Conservation (phyloP, 2,329 filamentous ascomycete species). For the Botrytis tulipae region DNA sequence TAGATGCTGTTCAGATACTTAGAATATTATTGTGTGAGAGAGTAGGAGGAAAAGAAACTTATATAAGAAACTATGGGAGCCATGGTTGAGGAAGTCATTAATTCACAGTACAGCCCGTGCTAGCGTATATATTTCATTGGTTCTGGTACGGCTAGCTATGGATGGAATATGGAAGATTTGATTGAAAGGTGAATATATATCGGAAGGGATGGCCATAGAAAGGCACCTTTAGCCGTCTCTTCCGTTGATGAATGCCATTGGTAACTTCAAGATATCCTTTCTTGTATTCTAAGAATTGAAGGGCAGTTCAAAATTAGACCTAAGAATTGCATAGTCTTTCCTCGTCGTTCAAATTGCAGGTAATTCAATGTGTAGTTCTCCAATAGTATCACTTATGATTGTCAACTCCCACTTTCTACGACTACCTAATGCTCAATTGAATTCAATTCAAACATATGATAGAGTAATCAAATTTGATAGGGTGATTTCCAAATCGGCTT, state of each 20-base stretch:
- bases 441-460: not conserved
- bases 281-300: not conserved
- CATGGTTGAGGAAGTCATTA: not conserved
- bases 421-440: not conserved
- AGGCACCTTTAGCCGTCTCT: not conserved
- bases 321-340: accelerated
- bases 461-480: too few relatives aligned
- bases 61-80: too few relatives aligned
- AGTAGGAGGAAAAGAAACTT: too few relatives aligned
- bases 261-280: not conserved
- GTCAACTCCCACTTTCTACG: accelerated
- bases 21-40: not conserved
- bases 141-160: not conserved
- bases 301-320: not conserved
- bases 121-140: not conserved
- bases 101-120: not conserved
- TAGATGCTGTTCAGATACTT: not conserved
- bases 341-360: too few relatives aligned
- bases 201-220: not conserved
- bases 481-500: not conserved
- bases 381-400: not conserved
- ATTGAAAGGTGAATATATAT: not conserved
- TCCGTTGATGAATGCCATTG: not conserved
- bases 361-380: not conserved
- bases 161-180: not conserved